These are phyloP conservation scores for Wickerhamomyces ciferrii DNA, from an alignment of 805 yeast genomes.

Conservation along the genomic window DNA sequence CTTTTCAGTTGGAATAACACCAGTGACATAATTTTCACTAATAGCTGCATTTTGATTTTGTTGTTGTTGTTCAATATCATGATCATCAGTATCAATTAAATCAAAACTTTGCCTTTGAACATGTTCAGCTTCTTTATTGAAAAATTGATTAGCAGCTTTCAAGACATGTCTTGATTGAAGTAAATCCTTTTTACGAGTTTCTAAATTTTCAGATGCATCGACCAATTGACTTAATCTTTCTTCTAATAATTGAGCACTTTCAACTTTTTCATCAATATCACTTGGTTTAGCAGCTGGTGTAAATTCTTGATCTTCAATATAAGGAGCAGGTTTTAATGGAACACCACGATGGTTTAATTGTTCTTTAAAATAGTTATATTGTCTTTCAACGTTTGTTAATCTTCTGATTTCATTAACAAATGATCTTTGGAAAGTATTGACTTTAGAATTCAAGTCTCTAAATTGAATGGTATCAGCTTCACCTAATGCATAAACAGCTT, in stretches of 20 bases:
- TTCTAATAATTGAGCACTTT: conserved; percentile 67
- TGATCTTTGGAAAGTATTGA: conserved; percentile 82
- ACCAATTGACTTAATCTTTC: conserved; percentile 68
- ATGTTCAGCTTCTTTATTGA: conserved; percentile 22
- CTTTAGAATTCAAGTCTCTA: conserved; percentile 81
- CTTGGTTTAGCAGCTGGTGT: conserved; percentile 25
- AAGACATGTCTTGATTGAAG: conserved; percentile 56
- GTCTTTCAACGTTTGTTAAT: conserved; percentile 83
- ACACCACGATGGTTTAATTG: conserved; percentile 44
- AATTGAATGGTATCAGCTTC: conserved; percentile 84
- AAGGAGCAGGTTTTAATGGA: conserved; percentile 26
- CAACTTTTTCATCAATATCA: conserved; percentile 57
- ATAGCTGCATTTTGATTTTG: conserved; percentile 23
- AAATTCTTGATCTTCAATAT: conserved; percentile 23
- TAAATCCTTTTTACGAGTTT: conserved; percentile 55
- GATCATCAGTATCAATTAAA: conserved; percentile 10
- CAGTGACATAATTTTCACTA: conserved; percentile 54
- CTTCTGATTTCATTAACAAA: conserved; percentile 86
- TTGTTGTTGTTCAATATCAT: conserved; percentile 13
- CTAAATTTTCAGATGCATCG: conserved; percentile 60
- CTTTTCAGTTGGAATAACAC: conserved; percentile 74
- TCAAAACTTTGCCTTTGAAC: conserved; percentile 3
- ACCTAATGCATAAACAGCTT: conserved; percentile 80
- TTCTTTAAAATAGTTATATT: conserved; percentile 52
- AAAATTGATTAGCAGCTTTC: conserved; percentile 43